These are phyloP conservation scores for Auricularia sp. DNA, from an alignment of 768 basidiomycete genomes.

Conservation along the genomic window DNA sequence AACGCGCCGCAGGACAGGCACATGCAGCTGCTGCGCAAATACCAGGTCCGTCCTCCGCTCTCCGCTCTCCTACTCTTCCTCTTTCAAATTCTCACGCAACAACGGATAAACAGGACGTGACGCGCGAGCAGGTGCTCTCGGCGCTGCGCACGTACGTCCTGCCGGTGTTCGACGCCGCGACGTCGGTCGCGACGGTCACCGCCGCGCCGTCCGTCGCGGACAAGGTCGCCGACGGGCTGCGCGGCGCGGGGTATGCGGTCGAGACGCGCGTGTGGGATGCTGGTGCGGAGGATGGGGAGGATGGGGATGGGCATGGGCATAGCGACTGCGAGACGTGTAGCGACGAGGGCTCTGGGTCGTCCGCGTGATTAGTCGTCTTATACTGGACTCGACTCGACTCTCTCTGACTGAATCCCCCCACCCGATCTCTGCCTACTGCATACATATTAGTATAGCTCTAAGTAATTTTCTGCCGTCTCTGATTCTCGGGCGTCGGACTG, in stretches of 20 bases:
- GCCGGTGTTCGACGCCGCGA: constrained; percentile 69
- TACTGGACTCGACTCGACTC: too few relatives aligned
- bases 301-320: constrained; percentile 22
- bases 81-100: too few relatives aligned
- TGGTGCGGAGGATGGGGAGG: constrained; percentile 42
- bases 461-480: too few relatives aligned
- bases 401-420: too few relatives aligned
- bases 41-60: constrained; percentile 37
- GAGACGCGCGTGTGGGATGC: constrained; percentile 60
- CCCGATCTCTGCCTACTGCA: too few relatives aligned
- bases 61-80: too few relatives aligned
- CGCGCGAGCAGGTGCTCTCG: constrained; percentile 62
- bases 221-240: constrained; percentile 56
- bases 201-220: constrained; percentile 74
- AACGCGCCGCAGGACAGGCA: constrained; percentile 68
- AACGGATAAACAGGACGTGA: too few relatives aligned
- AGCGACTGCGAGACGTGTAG: not conserved
- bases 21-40: constrained; percentile 65
- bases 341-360: not conserved
- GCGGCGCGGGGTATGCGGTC: constrained; percentile 64
- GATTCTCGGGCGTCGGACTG: not conserved
- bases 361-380: not conserved
- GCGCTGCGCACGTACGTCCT: constrained; percentile 67
- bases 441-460: too few relatives aligned
- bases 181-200: constrained; percentile 73